Conservation (phyloP, 345 rosid species). For the Eucalyptus albens region DNA sequence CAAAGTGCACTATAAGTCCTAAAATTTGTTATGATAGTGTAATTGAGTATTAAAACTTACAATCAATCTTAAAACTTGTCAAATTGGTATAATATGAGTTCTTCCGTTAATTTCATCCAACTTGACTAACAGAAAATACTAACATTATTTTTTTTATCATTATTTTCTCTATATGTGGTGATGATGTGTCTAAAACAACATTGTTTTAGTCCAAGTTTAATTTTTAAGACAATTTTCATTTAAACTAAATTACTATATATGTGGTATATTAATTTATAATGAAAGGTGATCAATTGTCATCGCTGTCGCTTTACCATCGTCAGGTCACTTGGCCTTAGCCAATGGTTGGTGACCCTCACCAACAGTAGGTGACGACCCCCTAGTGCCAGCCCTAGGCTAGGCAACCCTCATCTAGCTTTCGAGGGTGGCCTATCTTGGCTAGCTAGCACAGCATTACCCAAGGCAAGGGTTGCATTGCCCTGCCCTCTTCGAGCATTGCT, state of each 20-base stretch:
- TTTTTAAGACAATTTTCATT: too few relatives aligned
- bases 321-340: fast-evolving
- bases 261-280: not conserved
- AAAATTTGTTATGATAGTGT: too few relatives aligned
- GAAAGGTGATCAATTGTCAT: not conserved
- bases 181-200: fast-evolving
- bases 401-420: too few relatives aligned
- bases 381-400: too few relatives aligned
- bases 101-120: too few relatives aligned
- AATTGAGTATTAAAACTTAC: too few relatives aligned
- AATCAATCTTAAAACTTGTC: not conserved
- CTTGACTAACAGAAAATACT: fast-evolving
- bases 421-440: fast-evolving
- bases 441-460: too few relatives aligned
- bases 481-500: too few relatives aligned
- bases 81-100: too few relatives aligned
- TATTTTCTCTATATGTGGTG: not conserved
- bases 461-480: too few relatives aligned
- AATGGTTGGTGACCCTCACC: not conserved
- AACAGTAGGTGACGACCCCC: fast-evolving
- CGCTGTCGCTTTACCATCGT: fast-evolving
- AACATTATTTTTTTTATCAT: too few relatives aligned
- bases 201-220: not conserved
- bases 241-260: too few relatives aligned
- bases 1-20: fast-evolving